These are phyloP conservation scores for Penicillium polonicum DNA, from an alignment of 2,329 filamentous ascomycete species.

Conservation along the genomic window DNA sequence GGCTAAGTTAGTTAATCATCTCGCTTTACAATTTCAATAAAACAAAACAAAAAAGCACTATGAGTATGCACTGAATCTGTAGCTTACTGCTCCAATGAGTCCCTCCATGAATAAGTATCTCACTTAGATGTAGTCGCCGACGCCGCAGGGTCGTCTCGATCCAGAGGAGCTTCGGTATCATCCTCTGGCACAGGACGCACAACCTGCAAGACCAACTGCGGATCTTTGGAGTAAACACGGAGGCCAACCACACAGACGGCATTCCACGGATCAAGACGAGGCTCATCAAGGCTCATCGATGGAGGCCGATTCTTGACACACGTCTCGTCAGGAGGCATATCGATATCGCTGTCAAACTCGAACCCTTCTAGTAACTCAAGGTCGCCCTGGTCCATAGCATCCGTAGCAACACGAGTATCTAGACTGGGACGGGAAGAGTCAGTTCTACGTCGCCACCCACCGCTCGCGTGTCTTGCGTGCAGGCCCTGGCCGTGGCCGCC, in stretches of 20 bases:
- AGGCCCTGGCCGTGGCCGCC: slow-evolving; percentile 23
- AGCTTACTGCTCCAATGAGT: slow-evolving; percentile 14
- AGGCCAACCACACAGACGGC: slow-evolving; percentile 61
- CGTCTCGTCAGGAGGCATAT: slow-evolving; percentile 38
- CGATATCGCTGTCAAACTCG: slow-evolving; percentile 45
- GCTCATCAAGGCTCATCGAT: slow-evolving; percentile 2
- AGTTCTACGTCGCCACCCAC: slow-evolving; percentile 8
- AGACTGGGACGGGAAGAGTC: slow-evolving; percentile 27
- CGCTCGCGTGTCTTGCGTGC: slow-evolving; percentile 16
- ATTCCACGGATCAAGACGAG: slow-evolving; percentile 53
- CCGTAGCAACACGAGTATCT: slow-evolving; percentile 25
- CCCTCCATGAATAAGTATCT: slow-evolving; percentile 19
- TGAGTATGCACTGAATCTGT: not conserved
- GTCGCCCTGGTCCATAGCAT: slow-evolving; percentile 29
- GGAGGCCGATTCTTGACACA: slow-evolving; percentile 10
- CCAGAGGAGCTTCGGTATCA: slow-evolving; percentile 42
- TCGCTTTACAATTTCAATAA: not conserved
- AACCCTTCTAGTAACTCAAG: slow-evolving; percentile 40
- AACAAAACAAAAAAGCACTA: not conserved
- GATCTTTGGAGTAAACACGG: slow-evolving; percentile 56
- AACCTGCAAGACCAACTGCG: slow-evolving; percentile 52
- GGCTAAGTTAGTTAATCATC: not conserved
- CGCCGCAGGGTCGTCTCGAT: slow-evolving; percentile 43
- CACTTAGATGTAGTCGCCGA: slow-evolving; percentile 27
- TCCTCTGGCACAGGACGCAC: slow-evolving; percentile 45